A percentile compares a stretch with the other conserved stretches of the same genome.
Conservation (phyloP, 805 yeast species). For the Candida schatavii region DNA sequence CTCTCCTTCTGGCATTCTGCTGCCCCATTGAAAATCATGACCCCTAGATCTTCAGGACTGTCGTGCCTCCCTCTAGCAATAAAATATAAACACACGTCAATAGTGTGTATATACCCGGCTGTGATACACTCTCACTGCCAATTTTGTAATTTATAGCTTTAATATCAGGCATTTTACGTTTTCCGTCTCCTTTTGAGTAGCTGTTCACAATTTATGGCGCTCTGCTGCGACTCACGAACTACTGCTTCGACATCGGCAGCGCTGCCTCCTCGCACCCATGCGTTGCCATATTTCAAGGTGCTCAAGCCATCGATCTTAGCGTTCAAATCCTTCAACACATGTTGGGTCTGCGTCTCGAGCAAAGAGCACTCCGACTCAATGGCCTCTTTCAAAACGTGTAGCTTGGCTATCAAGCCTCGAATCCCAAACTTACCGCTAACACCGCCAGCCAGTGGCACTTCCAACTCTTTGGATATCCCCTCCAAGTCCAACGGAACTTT, state of each 20-base stretch:
- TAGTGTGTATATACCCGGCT: too few species aligned
- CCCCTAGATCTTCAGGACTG: too few species aligned
- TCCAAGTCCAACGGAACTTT: conserved; percentile 19
- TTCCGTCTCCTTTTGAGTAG: conserved; percentile 3
- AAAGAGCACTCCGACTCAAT: conserved; percentile 20
- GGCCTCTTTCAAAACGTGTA: conserved; percentile 23
- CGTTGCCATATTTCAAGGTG: conserved; percentile 24
- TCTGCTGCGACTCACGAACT: conserved; percentile 15
- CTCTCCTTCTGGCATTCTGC: too few species aligned
- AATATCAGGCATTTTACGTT: neutral
- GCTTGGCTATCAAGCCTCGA: conserved; percentile 12
- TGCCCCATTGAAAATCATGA: too few species aligned
- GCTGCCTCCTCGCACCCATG: conserved; percentile 15
- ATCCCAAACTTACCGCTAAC: conserved; percentile 9
- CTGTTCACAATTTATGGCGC: conserved; percentile 11
- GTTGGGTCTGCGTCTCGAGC: conserved; percentile 14
- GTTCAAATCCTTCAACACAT: conserved; percentile 14
- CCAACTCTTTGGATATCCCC: neutral
- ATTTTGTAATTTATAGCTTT: too few species aligned
- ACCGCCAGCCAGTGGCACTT: neutral
- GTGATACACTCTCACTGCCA: too few species aligned
- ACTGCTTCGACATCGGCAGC: conserved; percentile 12
- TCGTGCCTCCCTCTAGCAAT: too few species aligned
- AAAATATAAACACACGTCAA: too few species aligned
- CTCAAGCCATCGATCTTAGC: conserved; percentile 20